Evolutionary conservation across 73 alveolate species (phyloP).

Genomic region (Tetrahymena malaccensis): DNA sequence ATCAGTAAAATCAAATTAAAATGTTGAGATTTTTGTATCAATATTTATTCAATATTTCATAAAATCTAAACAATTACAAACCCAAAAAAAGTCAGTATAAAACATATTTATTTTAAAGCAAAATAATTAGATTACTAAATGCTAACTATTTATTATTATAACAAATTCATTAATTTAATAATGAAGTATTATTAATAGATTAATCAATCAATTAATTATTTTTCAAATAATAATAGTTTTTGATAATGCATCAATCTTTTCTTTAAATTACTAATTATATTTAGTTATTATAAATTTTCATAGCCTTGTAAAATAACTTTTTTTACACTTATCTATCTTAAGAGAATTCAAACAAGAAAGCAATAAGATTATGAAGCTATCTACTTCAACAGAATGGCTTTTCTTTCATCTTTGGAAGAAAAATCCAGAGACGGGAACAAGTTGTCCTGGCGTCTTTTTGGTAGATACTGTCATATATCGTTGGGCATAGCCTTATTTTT

Average conservation of each 20-base stretch:
- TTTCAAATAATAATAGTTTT: too few relatives aligned
- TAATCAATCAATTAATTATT: not conserved
- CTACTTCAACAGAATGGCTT: constrained; percentile 59
- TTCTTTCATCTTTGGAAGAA: constrained; percentile 53
- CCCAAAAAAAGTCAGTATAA: not conserved
- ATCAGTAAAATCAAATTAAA: too few relatives aligned
- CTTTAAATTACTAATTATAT: not conserved
- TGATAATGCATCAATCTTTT: not conserved
- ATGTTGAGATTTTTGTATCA: too few relatives aligned
- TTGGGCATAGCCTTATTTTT: constrained; percentile 76
- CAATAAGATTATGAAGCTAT: constrained; percentile 27
- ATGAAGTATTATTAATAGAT: too few relatives aligned
- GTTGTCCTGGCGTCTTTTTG: constrained; percentile 46
- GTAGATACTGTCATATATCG: constrained; percentile 75
- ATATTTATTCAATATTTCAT: too few relatives aligned
- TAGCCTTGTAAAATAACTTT: not conserved
- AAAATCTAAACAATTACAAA: too few relatives aligned
- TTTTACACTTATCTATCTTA: not conserved
- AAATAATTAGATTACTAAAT: not conserved
- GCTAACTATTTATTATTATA: not conserved
- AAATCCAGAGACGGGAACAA: constrained; percentile 38
- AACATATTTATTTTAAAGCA: not conserved
- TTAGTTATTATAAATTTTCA: not conserved
- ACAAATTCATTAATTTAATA: too few relatives aligned
- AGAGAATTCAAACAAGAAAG: not conserved